phyloP scores from a whole-genome alignment of 2,329 filamentous ascomycete species.

The Diaporthe caulivora region DNA sequence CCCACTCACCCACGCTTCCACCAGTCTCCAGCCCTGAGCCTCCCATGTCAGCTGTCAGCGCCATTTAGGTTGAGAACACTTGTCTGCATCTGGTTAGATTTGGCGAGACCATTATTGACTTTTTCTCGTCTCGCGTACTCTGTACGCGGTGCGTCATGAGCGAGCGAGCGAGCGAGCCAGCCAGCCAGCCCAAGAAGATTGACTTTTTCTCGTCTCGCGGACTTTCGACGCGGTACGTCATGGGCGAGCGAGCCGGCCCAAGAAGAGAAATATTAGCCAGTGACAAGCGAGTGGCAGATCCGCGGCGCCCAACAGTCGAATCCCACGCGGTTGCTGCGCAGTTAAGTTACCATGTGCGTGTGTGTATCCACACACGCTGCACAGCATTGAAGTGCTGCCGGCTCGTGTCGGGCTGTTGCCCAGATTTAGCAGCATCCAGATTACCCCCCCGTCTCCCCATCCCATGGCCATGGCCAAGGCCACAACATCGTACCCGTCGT shows the following conservation, averaged over 20 bases:
- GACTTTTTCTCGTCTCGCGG: neutral
- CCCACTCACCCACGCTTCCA: neutral
- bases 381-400: neutral
- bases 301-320: neutral
- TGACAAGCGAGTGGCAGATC: neutral
- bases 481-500: neutral
- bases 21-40: slow-evolving; percentile 5
- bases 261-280: neutral
- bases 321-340: neutral
- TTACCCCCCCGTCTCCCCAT: too few species aligned
- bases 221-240: neutral
- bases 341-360: too few species aligned
- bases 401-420: slow-evolving; percentile 8
- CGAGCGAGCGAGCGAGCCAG: neutral
- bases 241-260: neutral
- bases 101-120: slow-evolving; percentile 5
- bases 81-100: slow-evolving; percentile 33
- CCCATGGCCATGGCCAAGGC: too few species aligned
- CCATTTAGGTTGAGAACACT: neutral
- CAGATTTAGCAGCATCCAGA: slow-evolving; percentile 26
- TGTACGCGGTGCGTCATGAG: neutral
- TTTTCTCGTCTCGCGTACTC: neutral
- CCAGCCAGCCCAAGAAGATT: too few species aligned
- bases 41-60: neutral
- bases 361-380: neutral